Base-by-base conservation (phyloP, 2,329 filamentous ascomycete genomes). In the Sporothrix inflata region DNA sequence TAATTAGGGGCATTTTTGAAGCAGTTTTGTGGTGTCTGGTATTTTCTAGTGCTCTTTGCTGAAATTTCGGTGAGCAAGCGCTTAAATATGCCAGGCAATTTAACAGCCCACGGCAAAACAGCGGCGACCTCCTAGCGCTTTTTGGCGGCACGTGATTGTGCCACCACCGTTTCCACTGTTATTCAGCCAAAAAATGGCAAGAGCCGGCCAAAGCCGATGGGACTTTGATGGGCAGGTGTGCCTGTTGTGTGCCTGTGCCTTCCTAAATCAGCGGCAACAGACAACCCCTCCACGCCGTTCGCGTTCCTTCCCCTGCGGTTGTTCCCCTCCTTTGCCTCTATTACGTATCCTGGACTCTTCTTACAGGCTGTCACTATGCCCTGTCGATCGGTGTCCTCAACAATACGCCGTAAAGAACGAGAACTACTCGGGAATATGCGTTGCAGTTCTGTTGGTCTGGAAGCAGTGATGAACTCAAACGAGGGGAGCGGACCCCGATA, bases 121-220 rank as follows among this genome's bases (percentile, higher is more conserved):
- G 49, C 70, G 70, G 70, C 70, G 61, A 67, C 70, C 61, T 71
- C 70, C 70, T 71, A 71, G 70, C 61, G 70, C 24, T 2, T 16
- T 34, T 55, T 65, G 12, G 27, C 9, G 27, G 65, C 45, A 51
- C 45, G 47, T 68, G 65, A 47, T 19, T 65, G n/a, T 27, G 21
- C 38, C 60, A 65, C 60, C 21, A 65, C 40, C 3, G 14, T 45
- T 40, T 68, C 6, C n/a, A 19, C n/a, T 27, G 49, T 45, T 24
- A 19, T 63, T 19, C 60, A 63, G n/a, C 19, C 60, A 65, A 19
- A 42, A 45, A 21, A 27, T 9, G 38, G 66, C 19, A 53, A 30
- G n/a, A 42, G 49, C 27, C 66, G 66, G 66, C 66, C 66, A 69
- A 55, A 57, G 34, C 66, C 66, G 66, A 69, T 38, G 66, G 34